Evolutionary conservation across 2,329 filamentous ascomycete species (phyloP).

Genomic region (Rachicladosporium sp.): DNA sequence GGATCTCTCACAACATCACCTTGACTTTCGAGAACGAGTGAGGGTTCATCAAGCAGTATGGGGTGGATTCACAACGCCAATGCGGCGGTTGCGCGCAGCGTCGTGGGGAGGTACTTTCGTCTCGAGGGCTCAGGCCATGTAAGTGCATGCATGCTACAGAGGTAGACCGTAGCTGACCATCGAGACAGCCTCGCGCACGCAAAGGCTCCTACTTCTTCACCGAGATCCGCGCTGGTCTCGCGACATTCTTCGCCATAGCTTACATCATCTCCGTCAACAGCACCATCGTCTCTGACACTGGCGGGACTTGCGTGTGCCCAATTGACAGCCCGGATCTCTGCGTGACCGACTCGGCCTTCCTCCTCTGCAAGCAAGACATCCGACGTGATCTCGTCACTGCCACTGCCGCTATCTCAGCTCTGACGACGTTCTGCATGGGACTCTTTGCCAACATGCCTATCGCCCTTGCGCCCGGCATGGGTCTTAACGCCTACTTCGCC

Average conservation of each 20-base stretch:
- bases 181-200: conserved; percentile 50
- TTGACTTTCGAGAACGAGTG: too few relatives aligned
- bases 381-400: conserved; percentile 73
- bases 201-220: conserved; percentile 70
- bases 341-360: conserved; percentile 44
- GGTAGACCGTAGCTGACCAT: conserved; percentile 8
- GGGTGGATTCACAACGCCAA: conserved; percentile 16
- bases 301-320: conserved; percentile 66
- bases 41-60: conserved; percentile 1
- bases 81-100: conserved; percentile 47
- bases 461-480: conserved; percentile 62
- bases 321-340: conserved; percentile 39
- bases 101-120: conserved; percentile 61
- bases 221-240: conserved; percentile 70
- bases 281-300: conserved; percentile 55
- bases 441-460: conserved; percentile 71
- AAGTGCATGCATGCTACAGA: conserved; percentile 13
- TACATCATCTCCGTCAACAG: conserved; percentile 61
- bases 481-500: conserved; percentile 77
- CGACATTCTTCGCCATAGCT: conserved; percentile 58
- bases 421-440: conserved; percentile 75
- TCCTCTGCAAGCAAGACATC: conserved; percentile 49
- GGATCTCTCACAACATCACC: too few relatives aligned
- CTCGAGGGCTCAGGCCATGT: conserved; percentile 75
- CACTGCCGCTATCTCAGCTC: conserved; percentile 68